Evolutionary conservation across 495 filamentous ascomycete species (phyloP).

Genomic region (Penicillium coprophilum): DNA sequence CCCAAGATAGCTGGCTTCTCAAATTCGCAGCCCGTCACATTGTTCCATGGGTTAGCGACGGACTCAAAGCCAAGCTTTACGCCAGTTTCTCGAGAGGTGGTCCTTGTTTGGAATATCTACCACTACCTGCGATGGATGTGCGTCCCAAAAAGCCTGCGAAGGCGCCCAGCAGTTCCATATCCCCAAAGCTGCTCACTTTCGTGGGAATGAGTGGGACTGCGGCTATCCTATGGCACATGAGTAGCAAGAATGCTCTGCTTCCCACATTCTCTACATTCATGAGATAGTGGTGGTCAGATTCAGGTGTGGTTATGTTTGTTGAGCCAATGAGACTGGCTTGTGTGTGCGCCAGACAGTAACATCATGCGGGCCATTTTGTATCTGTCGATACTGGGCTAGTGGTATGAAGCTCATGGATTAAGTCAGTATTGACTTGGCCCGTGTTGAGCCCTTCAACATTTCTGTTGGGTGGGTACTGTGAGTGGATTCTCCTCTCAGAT

Average conservation of each 20-base stretch:
- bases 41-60: slow-evolving; percentile 15
- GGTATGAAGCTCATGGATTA: no score
- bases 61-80: slow-evolving; percentile 16
- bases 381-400: no score
- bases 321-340: no score
- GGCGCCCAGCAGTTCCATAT: background rate
- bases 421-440: no score
- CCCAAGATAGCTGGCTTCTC: slow-evolving; percentile 17
- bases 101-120: slow-evolving; percentile 19
- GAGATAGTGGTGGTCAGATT: no score
- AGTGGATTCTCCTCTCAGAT: no score
- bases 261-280: slow-evolving; percentile 10
- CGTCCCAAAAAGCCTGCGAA: background rate
- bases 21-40: slow-evolving; percentile 16
- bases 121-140: slow-evolving; percentile 6
- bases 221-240: background rate
- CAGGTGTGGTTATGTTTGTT: no score
- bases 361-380: no score
- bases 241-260: background rate
- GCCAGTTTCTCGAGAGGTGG: slow-evolving; percentile 15
- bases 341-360: no score
- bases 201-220: background rate
- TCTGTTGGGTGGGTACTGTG: no score
- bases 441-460: no score
- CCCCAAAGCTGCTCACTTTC: background rate